phyloP scores from a whole-genome alignment of 2,329 filamentous ascomycete species.

The Tolypocladium cylindrosporum region DNA sequence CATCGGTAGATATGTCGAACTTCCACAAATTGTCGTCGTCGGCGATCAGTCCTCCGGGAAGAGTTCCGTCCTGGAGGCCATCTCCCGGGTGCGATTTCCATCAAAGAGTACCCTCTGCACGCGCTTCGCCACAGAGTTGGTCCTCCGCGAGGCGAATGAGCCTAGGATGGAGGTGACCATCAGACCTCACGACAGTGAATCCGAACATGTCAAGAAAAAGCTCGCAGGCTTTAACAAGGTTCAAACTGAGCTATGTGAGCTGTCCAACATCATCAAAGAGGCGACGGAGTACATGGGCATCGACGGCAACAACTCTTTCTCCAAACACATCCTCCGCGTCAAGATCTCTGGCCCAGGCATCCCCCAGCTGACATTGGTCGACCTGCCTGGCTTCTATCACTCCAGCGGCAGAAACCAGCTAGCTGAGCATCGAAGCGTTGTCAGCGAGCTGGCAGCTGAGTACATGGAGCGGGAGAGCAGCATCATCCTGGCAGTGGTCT shows the following conservation, averaged over 20 bases:
- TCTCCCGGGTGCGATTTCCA: conserved; percentile 52
- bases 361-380: conserved; percentile 48
- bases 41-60: conserved; percentile 55
- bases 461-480: conserved; percentile 49
- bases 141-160: conserved; percentile 35
- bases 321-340: conserved; percentile 34
- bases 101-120: conserved; percentile 49
- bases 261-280: conserved; percentile 20
- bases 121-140: conserved; percentile 51
- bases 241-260: conserved; percentile 11
- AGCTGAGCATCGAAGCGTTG: conserved; percentile 28
- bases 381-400: conserved; percentile 47
- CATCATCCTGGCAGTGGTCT: conserved; percentile 50
- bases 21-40: conserved; percentile 44
- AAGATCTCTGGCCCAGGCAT: conserved; percentile 36
- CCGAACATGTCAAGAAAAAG: conserved; percentile 12
- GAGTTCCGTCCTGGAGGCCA: conserved; percentile 54
- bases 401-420: conserved; percentile 35
- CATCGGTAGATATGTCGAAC: conserved; percentile 18
- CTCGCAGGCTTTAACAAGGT: conserved; percentile 4
- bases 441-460: conserved; percentile 34
- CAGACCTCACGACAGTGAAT: conserved; percentile 18
- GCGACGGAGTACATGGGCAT: conserved; percentile 41
- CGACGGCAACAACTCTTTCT: conserved; percentile 25
- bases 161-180: conserved; percentile 22